phyloP scores from a whole-genome alignment of 1,284 basidiomycete genomes.

The Melampsora occidentalis region DNA sequence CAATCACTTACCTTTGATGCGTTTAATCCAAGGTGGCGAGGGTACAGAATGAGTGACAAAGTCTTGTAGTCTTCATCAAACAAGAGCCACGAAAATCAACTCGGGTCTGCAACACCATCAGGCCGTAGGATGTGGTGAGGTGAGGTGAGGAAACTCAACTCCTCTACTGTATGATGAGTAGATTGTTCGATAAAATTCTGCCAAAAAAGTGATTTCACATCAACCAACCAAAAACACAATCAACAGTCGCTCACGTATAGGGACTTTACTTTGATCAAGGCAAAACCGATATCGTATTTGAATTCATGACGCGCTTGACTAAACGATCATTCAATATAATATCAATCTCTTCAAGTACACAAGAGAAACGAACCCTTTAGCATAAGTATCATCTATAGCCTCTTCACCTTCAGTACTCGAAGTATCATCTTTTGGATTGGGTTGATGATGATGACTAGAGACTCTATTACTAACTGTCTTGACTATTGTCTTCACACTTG shows the following conservation, averaged over 20 bases:
- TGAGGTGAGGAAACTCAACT: background rate
- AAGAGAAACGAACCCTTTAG: background rate
- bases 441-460: background rate
- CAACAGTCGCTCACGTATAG: too few species aligned
- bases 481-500: slow-evolving; percentile 7
- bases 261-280: background rate
- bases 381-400: background rate
- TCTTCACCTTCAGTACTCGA: background rate
- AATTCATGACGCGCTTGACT: slow-evolving; percentile 7
- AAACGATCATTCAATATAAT: background rate
- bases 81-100: too few species aligned
- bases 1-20: background rate
- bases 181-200: slow-evolving; percentile 11
- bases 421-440: background rate
- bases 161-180: slow-evolving; percentile 1
- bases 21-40: slow-evolving; percentile 3
- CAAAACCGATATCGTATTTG: background rate
- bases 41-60: slow-evolving; percentile 8
- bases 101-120: too few species aligned
- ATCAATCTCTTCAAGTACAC: background rate
- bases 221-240: background rate
- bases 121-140: too few species aligned
- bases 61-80: background rate
- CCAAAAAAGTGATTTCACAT: background rate
- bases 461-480: slow-evolving; percentile 2